These are phyloP conservation scores for Plasmopara muralis DNA, from an alignment of 352 stramenopile species.

Conservation along the genomic window DNA sequence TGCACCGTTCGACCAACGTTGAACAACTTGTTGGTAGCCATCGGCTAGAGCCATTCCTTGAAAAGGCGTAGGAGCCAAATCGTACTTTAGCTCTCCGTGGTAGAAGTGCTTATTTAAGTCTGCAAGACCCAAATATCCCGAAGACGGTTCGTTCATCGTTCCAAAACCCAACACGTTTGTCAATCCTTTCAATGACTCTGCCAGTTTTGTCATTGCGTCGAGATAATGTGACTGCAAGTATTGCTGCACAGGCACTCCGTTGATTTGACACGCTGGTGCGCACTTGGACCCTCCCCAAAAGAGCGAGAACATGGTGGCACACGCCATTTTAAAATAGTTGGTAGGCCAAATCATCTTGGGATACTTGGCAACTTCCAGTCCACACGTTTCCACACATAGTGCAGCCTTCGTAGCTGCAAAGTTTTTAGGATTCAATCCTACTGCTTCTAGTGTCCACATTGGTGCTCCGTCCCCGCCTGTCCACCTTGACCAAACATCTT, in stretches of 20 bases:
- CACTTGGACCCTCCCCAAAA: slow-evolving; percentile 79
- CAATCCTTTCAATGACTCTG: slow-evolving; percentile 50
- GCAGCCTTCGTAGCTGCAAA: slow-evolving; percentile 73
- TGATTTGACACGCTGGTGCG: slow-evolving; percentile 61
- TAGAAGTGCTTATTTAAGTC: slow-evolving; percentile 56
- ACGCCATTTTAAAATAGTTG: slow-evolving; percentile 88
- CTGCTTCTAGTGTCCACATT: slow-evolving; percentile 80
- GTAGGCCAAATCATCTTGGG: slow-evolving; percentile 91
- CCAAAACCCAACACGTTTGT: slow-evolving; percentile 87
- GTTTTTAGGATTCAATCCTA: slow-evolving; percentile 69
- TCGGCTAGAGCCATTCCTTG: slow-evolving; percentile 76
- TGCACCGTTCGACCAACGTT: slow-evolving; percentile 69
- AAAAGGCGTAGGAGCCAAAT: slow-evolving; percentile 69
- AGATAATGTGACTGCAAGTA: slow-evolving; percentile 87
- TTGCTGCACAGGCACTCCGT: slow-evolving; percentile 73
- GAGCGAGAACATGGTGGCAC: slow-evolving; percentile 89
- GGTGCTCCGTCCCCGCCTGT: slow-evolving; percentile 86
- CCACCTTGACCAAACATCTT: slow-evolving; percentile 90
- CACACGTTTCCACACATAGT: slow-evolving; percentile 62
- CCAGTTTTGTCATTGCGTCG: slow-evolving; percentile 62
- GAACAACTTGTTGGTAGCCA: slow-evolving; percentile 47
- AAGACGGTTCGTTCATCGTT: slow-evolving; percentile 88
- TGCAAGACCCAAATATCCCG: slow-evolving; percentile 62
- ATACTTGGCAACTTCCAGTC: slow-evolving; percentile 30
- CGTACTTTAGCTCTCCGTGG: slow-evolving; percentile 59